These are phyloP conservation scores for Pyrenophora seminiperda DNA, from an alignment of 2,329 filamentous ascomycete species.

Conservation along the genomic window DNA sequence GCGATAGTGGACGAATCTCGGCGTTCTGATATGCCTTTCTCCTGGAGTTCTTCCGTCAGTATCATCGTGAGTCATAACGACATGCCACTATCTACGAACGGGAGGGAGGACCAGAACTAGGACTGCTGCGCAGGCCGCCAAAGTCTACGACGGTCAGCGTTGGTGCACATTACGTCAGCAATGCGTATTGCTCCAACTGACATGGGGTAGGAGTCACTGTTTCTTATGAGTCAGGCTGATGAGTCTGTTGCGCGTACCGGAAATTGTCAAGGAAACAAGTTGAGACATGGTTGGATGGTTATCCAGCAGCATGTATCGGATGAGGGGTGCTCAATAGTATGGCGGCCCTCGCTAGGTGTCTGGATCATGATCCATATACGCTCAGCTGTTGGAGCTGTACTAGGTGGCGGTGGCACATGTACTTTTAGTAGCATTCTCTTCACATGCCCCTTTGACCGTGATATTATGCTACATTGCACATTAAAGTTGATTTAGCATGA, in stretches of 20 bases:
- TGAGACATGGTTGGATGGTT: not conserved
- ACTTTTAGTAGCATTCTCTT: slow-evolving; percentile 41
- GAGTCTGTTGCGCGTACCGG: slow-evolving; percentile 2
- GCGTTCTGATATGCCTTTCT: slow-evolving; percentile 13
- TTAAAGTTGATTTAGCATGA: not conserved
- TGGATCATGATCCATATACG: slow-evolving; percentile 4
- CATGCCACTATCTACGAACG: slow-evolving; percentile 8
- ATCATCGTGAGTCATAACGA: slow-evolving; percentile 15
- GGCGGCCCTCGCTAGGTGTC: not conserved
- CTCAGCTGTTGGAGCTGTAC: slow-evolving; percentile 5
- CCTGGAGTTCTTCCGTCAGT: slow-evolving; percentile 5
- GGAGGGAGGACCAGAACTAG: slow-evolving; percentile 5
- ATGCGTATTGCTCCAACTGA: slow-evolving; percentile 13
- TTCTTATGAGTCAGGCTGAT: not conserved
- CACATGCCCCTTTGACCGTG: slow-evolving; percentile 27
- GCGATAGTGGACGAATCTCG: slow-evolving; percentile 6
- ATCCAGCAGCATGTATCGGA: not conserved
- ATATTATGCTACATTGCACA: slow-evolving; percentile 1
- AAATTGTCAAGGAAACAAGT: slow-evolving; percentile 3
- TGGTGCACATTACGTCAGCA: slow-evolving; percentile 5
- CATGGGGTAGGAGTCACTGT: not conserved
- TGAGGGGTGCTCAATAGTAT: slow-evolving; percentile 1
- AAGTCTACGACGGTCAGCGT: slow-evolving; percentile 21
- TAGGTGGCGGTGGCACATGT: slow-evolving; percentile 29
- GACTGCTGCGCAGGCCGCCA: slow-evolving; percentile 14